These are phyloP conservation scores for Lactuca saligna DNA, from an alignment of 129 eudicot species.

Conservation along the genomic window DNA sequence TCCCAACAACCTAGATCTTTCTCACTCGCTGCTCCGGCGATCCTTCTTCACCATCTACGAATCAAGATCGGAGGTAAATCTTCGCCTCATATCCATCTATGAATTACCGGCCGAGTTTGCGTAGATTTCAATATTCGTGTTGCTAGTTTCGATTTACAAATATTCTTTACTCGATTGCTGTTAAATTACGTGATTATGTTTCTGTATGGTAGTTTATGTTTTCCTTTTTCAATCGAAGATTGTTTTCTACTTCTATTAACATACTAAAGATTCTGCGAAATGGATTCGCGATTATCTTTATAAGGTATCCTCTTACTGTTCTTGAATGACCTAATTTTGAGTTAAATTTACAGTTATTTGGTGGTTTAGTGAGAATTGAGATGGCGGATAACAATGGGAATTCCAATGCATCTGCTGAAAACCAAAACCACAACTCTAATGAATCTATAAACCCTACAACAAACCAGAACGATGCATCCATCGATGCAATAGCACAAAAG, in stretches of 20 bases:
- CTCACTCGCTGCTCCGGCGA: conserved; percentile 6
- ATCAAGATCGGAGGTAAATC: conserved; percentile 27
- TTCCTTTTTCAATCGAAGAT: background rate
- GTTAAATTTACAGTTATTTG: conserved; percentile 9
- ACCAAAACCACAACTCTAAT: conserved; percentile 34
- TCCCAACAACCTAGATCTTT: conserved; percentile 12
- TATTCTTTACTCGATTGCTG: conserved; percentile 6
- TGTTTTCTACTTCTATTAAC: background rate
- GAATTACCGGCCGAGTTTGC: background rate
- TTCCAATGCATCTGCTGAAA: conserved; percentile 33
- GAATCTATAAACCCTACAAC: conserved; percentile 28
- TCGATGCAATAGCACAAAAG: conserved; percentile 53
- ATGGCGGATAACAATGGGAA: conserved; percentile 46
- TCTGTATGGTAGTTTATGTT: background rate
- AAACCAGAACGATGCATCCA: conserved; percentile 36
- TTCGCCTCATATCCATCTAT: background rate
- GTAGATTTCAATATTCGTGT: background rate
- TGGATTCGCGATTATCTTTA: background rate
- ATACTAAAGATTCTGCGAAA: background rate
- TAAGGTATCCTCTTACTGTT: conserved; percentile 2
- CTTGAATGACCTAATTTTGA: background rate
- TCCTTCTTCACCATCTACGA: conserved; percentile 14
- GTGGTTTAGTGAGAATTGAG: conserved; percentile 7
- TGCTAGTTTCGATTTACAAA: conserved; percentile 6
- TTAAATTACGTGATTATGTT: background rate